These are phyloP conservation scores for Sarocladiaceae sp. DNA, from an alignment of 2,329 filamentous ascomycete genomes.

Conservation along the genomic window DNA sequence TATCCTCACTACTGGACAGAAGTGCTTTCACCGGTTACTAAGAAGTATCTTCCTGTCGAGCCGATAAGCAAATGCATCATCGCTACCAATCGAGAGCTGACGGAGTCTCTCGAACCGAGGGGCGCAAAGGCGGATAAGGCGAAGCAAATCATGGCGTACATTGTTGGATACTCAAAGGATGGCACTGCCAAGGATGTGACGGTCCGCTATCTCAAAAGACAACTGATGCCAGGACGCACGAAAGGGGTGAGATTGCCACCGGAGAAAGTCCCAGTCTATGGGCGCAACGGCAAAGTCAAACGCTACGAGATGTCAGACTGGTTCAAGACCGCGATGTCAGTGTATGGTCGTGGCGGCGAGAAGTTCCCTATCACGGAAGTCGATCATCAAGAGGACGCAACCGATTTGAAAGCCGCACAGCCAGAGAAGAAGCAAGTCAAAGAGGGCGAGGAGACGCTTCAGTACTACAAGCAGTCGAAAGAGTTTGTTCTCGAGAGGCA, in stretches of 20 bases:
- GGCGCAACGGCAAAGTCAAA: constrained; percentile 69
- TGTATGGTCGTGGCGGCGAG: constrained; percentile 52
- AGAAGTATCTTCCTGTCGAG: constrained; percentile 74
- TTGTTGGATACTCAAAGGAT: constrained; percentile 75
- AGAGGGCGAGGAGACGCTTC: constrained; percentile 73
- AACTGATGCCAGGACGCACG: constrained; percentile 78
- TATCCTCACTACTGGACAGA: constrained; percentile 94
- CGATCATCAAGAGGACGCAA: constrained; percentile 74
- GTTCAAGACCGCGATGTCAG: constrained; percentile 75
- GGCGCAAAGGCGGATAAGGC: constrained; percentile 77
- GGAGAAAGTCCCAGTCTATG: constrained; percentile 76
- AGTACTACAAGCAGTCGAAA: constrained; percentile 79
- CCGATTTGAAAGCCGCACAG: constrained; percentile 67
- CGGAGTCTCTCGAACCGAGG: constrained; percentile 73
- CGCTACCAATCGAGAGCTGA: constrained; percentile 64
- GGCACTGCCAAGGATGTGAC: constrained; percentile 94
- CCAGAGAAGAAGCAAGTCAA: constrained; percentile 67
- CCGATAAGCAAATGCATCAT: constrained; percentile 62
- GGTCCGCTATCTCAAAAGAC: constrained; percentile 77
- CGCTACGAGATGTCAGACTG: constrained; percentile 77
- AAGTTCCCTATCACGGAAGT: constrained; percentile 55
- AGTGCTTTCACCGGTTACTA: constrained; percentile 72
- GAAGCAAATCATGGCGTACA: constrained; percentile 85
- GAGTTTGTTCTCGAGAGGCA: constrained; percentile 84
- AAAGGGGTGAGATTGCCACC: constrained; percentile 74